phyloP scores from a whole-genome alignment of 345 rosid genomes.

The Euclidium syriacum region DNA sequence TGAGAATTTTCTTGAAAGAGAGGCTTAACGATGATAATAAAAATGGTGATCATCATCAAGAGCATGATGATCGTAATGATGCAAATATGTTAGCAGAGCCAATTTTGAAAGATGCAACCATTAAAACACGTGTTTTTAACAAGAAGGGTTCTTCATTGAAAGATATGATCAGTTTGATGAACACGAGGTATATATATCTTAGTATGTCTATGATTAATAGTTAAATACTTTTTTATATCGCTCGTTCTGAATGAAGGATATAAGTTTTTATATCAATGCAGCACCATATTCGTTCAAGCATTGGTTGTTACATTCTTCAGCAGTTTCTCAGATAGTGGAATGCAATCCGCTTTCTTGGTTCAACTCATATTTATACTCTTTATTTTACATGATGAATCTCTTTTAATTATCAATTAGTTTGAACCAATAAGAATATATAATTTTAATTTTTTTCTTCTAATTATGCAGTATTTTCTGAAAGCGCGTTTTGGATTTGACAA shows the following conservation, averaged over 20 bases:
- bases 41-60: constrained; percentile 7
- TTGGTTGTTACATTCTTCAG: constrained; percentile 71
- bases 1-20: constrained; percentile 77
- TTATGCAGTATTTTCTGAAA: constrained; percentile 72
- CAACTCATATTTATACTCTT: not conserved
- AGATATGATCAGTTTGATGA: constrained; percentile 47
- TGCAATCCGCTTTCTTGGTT: constrained; percentile 58
- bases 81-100: constrained; percentile 35
- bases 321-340: constrained; percentile 64
- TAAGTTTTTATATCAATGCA: constrained; percentile 35
- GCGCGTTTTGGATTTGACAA: constrained; percentile 87
- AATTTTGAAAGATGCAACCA: constrained; percentile 33
- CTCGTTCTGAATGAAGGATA: not conserved
- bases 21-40: constrained; percentile 20
- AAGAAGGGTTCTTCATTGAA: constrained; percentile 56
- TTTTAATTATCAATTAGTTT: not conserved
- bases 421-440: not conserved
- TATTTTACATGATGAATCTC: not conserved
- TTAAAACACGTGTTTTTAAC: constrained; percentile 21
- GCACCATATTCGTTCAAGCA: constrained; percentile 60
- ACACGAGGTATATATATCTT: constrained; percentile 43
- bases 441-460: no score
- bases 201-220: not conserved
- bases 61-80: not conserved
- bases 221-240: not conserved